A percentile compares a stretch with the other conserved stretches of the same genome.
Conservation (phyloP, 1,284 basidiomycete species). For the Fomitopsis pinicola region DNA sequence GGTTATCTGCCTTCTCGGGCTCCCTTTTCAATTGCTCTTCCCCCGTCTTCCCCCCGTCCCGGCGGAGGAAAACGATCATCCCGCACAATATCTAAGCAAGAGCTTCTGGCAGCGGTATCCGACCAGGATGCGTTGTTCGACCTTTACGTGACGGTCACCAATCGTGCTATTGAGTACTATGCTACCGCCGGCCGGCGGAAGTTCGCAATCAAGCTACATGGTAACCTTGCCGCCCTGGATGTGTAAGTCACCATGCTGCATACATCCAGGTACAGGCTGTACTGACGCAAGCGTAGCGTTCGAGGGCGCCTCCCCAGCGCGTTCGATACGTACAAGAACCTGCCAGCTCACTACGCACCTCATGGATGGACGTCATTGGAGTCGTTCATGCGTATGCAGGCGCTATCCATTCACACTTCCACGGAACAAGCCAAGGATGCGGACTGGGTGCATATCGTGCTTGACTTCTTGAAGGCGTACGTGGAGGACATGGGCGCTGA, state of each 20-base stretch:
- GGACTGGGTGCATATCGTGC: constrained; percentile 71
- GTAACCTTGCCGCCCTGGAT: constrained; percentile 82
- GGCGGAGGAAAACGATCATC: constrained; percentile 24
- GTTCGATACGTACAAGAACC: constrained; percentile 64
- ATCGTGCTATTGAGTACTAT: constrained; percentile 81
- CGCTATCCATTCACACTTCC: constrained; percentile 58
- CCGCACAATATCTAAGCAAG: constrained; percentile 52
- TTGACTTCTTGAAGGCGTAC: constrained; percentile 67
- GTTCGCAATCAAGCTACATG: constrained; percentile 81
- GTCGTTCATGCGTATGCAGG: constrained; percentile 67
- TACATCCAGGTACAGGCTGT: background rate
- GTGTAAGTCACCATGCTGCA: constrained; percentile 48
- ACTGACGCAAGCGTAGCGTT: constrained; percentile 33
- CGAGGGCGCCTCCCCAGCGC: constrained; percentile 60
- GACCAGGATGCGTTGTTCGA: constrained; percentile 66
- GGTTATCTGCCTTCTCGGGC: constrained; percentile 68
- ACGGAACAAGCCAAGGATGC: constrained; percentile 53
- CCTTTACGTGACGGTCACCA: constrained; percentile 70
- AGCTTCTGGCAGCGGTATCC: constrained; percentile 59
- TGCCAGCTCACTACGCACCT: constrained; percentile 80
- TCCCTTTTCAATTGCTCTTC: constrained; percentile 61
- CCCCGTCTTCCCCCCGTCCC: constrained; percentile 9
- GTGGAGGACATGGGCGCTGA: constrained; percentile 51
- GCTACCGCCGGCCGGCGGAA: constrained; percentile 77
- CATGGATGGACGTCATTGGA: constrained; percentile 77